A percentile compares a stretch with the other conserved stretches of the same genome.
These are phyloP conservation scores for Fonsecaea erecta DNA, from an alignment of 2,329 filamentous ascomycete species.

Conservation along the genomic window DNA sequence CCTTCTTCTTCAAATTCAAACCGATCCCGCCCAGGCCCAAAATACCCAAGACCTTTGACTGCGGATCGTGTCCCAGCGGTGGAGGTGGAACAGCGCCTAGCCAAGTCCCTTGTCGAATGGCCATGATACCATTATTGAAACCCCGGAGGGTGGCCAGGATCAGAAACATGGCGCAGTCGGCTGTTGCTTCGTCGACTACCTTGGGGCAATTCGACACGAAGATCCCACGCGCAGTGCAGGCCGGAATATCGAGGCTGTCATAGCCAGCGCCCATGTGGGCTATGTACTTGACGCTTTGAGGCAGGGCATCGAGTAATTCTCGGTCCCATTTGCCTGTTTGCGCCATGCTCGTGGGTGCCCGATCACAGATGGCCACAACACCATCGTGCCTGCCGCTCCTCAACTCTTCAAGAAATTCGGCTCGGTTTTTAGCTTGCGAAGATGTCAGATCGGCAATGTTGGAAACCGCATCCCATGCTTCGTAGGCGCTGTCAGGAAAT, in stretches of 20 bases:
- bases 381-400: conserved; percentile 59
- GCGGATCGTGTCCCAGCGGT: conserved; percentile 73
- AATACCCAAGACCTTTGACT: conserved; percentile 78
- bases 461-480: conserved; percentile 64
- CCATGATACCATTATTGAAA: conserved; percentile 58
- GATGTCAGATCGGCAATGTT: conserved; percentile 66
- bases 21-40: conserved; percentile 87
- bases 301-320: conserved; percentile 53
- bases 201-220: conserved; percentile 51
- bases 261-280: conserved; percentile 64
- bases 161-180: conserved; percentile 52
- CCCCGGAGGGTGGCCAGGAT: conserved; percentile 61
- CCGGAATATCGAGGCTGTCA: conserved; percentile 61
- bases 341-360: conserved; percentile 61
- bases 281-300: conserved; percentile 53
- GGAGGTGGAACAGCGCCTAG: conserved; percentile 57
- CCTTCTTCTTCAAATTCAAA: conserved; percentile 66
- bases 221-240: conserved; percentile 54
- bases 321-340: conserved; percentile 53
- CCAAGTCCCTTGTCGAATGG: conserved; percentile 72
- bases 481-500: conserved; percentile 55
- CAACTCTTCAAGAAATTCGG: conserved; percentile 60
- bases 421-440: conserved; percentile 62
- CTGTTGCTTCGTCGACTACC: conserved; percentile 52
- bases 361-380: conserved; percentile 62